Evolutionary conservation across 176 grass and related monocot species (phyloP).

Genomic region (Ensete glaucum): DNA sequence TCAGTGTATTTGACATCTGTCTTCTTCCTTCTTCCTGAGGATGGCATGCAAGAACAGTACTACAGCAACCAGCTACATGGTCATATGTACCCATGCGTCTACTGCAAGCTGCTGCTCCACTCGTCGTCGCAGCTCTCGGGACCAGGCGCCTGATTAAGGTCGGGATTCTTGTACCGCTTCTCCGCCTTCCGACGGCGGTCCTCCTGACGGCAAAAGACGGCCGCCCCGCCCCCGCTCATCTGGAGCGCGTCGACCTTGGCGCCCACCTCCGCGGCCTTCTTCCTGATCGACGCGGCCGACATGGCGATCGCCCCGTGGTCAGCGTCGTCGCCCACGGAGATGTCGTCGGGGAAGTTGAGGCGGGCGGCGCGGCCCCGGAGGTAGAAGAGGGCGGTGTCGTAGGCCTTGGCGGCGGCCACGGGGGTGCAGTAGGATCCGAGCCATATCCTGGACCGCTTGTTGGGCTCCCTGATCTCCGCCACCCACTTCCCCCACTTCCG

Average conservation of each 20-base stretch:
- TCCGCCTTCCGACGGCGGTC: too few species aligned
- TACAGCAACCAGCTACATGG: too few species aligned
- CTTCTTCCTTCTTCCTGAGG: too few species aligned
- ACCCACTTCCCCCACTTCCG: slow-evolving; percentile 20
- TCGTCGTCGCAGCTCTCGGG: background rate
- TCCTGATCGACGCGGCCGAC: slow-evolving; percentile 3
- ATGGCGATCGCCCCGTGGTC: background rate
- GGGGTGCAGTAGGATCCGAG: slow-evolving; percentile 10
- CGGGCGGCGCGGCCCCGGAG: slow-evolving; percentile 8
- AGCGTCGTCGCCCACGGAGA: background rate
- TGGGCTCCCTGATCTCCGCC: slow-evolving; percentile 5
- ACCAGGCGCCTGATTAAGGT: background rate
- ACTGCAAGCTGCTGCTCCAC: background rate
- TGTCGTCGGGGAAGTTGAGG: slow-evolving; percentile 13
- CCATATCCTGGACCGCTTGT: slow-evolving; percentile 15
- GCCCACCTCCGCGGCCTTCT: slow-evolving; percentile 17
- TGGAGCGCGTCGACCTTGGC: slow-evolving; percentile 10
- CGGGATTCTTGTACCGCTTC: background rate
- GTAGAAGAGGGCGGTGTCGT: slow-evolving; percentile 7
- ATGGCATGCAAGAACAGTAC: too few species aligned
- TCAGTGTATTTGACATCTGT: too few species aligned
- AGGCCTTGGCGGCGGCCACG: slow-evolving; percentile 6
- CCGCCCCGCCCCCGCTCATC: background rate
- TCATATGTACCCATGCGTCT: too few species aligned
- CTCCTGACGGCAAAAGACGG: too few species aligned